Evolutionary conservation across 495 filamentous ascomycete species (phyloP).

Genomic region (Penicillium tannophilum): DNA sequence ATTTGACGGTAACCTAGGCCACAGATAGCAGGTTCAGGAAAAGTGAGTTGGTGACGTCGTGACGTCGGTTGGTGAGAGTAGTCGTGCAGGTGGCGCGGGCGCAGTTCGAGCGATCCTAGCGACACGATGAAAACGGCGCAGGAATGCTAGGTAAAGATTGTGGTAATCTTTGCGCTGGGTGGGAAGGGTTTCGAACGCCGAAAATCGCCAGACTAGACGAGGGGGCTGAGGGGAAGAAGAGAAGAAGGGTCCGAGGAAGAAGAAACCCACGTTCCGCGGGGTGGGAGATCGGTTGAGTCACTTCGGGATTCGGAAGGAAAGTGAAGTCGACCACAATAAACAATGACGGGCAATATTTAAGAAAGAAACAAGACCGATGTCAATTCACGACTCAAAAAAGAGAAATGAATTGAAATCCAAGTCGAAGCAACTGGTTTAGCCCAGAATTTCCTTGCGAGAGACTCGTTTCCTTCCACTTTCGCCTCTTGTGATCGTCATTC

Average conservation of each 20-base stretch:
- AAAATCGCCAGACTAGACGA: background rate
- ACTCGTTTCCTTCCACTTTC: background rate
- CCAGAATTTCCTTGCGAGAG: background rate
- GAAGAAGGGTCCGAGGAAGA: conserved; percentile 11
- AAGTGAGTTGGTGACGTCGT: background rate
- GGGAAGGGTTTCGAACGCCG: background rate
- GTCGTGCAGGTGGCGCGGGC: background rate
- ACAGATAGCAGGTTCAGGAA: background rate
- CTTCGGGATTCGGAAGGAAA: conserved; percentile 4
- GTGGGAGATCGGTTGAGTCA: conserved; percentile 34
- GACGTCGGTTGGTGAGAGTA: conserved; percentile 6
- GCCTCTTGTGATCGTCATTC: conserved; percentile 8
- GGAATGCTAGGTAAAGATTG: conserved; percentile 18
- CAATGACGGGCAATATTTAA: background rate
- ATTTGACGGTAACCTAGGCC: background rate
- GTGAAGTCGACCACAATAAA: background rate
- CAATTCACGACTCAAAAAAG: background rate
- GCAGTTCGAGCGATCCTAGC: conserved; percentile 7
- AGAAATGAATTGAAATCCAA: background rate
- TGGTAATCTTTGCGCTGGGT: background rate
- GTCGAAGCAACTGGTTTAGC: conserved; percentile 1
- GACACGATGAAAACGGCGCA: conserved; percentile 30
- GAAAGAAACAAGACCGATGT: background rate
- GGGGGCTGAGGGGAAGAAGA: conserved; percentile 17
- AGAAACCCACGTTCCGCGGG: conserved; percentile 28